These are phyloP conservation scores for Coccomyxa sp. DNA, from an alignment of 139 green algal species.

Conservation along the genomic window DNA sequence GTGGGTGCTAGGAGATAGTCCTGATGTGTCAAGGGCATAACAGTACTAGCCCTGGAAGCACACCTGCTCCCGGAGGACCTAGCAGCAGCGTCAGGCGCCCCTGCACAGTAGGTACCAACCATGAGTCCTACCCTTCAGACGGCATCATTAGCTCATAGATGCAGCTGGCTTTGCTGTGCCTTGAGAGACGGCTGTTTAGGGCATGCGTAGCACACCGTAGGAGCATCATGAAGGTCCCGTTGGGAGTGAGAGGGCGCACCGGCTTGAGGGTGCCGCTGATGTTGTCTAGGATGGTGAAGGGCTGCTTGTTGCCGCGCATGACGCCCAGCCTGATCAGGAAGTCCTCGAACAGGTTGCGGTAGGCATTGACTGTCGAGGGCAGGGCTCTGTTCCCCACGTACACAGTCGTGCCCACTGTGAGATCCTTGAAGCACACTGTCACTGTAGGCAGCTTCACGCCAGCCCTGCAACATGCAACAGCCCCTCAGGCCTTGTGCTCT, in stretches of 20 bases:
- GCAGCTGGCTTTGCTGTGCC: too few species aligned
- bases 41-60: background rate
- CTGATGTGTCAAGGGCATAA: background rate
- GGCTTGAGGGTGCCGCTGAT: slow-evolving; percentile 32
- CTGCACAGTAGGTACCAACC: too few species aligned
- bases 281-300: slow-evolving; percentile 27
- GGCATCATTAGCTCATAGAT: too few species aligned
- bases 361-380: slow-evolving; percentile 38
- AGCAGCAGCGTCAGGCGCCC: slow-evolving; percentile 62
- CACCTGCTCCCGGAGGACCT: slow-evolving; percentile 40
- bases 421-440: slow-evolving; percentile 33
- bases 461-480: background rate
- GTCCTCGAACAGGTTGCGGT: slow-evolving; percentile 23
- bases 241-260: slow-evolving; percentile 1
- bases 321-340: background rate
- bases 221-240: too few species aligned
- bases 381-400: slow-evolving; percentile 26
- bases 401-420: slow-evolving; percentile 29
- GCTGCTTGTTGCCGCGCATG: background rate
- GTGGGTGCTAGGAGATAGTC: too few species aligned
- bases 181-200: too few species aligned
- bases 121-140: too few species aligned
- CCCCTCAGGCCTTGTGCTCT: too few species aligned
- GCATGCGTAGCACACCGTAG: too few species aligned
- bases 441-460: background rate